These are phyloP conservation scores for Panaeolus cyanescens DNA, from an alignment of 768 basidiomycete genomes.

Conservation along the genomic window DNA sequence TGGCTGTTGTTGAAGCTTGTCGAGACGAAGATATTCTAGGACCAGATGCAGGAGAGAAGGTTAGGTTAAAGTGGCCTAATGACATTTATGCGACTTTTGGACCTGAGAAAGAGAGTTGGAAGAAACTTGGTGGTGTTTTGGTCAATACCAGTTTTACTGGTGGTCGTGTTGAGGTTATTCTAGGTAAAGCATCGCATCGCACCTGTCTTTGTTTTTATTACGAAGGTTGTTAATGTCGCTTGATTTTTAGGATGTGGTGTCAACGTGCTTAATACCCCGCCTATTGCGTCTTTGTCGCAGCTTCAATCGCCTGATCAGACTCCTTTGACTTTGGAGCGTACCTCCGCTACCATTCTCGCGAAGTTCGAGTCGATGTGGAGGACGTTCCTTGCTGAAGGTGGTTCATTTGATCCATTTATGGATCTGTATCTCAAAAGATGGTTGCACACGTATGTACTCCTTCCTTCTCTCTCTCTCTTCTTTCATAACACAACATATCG, in stretches of 20 bases:
- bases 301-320: conserved; percentile 38
- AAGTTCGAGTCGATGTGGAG: conserved; percentile 83
- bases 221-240: conserved; percentile 4
- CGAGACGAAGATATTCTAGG: conserved; percentile 58
- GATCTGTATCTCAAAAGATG: conserved; percentile 78
- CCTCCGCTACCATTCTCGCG: conserved; percentile 72
- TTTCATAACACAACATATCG: not conserved
- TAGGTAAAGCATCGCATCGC: conserved; percentile 56
- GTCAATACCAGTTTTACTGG: conserved; percentile 86
- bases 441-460: conserved; percentile 92
- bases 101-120: conserved; percentile 46
- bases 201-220: not conserved
- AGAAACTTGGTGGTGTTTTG: conserved; percentile 90
- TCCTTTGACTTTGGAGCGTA: conserved; percentile 67
- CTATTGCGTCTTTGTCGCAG: conserved; percentile 81
- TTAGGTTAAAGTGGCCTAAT: conserved; percentile 96
- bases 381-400: conserved; percentile 60
- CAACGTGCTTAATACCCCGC: conserved; percentile 81
- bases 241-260: conserved; percentile 77
- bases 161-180: conserved; percentile 72
- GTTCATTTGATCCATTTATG: conserved; percentile 82
- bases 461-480: not conserved
- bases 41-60: conserved; percentile 45
- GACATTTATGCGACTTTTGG: conserved; percentile 81
- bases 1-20: conserved; percentile 89